Evolutionary conservation across 495 filamentous ascomycete species (phyloP), one percentile per base, ranked within the genome.

Genomic region (Lophiostoma macrostomum): DNA sequence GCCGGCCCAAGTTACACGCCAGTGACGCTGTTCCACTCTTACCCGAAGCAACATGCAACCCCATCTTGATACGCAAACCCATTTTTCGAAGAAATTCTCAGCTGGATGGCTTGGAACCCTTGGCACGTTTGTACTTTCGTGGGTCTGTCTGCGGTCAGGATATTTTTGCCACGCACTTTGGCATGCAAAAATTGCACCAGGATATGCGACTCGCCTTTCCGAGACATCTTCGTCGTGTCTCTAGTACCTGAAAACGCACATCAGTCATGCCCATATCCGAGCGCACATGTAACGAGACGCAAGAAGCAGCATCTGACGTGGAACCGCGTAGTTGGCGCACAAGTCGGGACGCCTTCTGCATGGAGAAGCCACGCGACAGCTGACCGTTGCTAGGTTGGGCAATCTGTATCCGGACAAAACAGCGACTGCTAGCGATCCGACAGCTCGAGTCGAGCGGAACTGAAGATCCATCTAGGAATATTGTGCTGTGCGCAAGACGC

Each of bases 191-290:
- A 11, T 7, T 25, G 39, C 20, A 25, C 5, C 8, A 43, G 5
- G 16, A 14, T 6, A 27, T 20, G 37, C 25, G 39, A 23, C 34
- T n/a, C 16, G 42, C 74, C 76, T 66, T 86, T 88, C 49, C 82
- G 74, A 53, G 83, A 85, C 87, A 90, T 89, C 52, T 76, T 65
- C 16, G 65, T 67, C 65, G 75, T 80, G 66, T 87, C 84, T 43
- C 87, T 70, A n/a, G 85, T 91, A 8, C 45, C 45, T 57, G 53
- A 31, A 49, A 42, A 27, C 16, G 3, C 18, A 40, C 34, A 50
- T 23, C 40, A 43, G 18, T 22, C 10, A 43, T 43, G 24, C 18
- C 27, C 24, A 43, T n/a, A n/a, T n/a, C n/a, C n/a, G n/a, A n/a
- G n/a, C n/a, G n/a, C n/a, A n/a, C n/a, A n/a, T n/a, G n/a, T n/a